Base-by-base conservation (phyloP, 192 early-diverging fungal genomes). In the Coemansia sp. region DNA sequence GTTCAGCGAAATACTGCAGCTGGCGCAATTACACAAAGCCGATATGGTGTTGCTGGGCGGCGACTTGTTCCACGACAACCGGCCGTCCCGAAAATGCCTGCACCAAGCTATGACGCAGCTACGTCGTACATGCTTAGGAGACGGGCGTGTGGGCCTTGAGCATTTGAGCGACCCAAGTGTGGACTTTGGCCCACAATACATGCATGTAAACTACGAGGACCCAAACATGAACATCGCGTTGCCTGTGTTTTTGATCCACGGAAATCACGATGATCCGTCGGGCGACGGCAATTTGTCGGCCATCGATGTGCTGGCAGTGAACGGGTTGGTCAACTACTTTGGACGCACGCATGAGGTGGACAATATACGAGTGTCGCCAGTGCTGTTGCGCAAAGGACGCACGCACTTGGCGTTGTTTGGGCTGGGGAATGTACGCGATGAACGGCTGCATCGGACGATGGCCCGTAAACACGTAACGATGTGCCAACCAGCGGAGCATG, bases 61-160 rank as follows among this genome's bases (percentile, higher is more conserved):
- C 19, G 96, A 98, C 77, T 85, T 98, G 19, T 98, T 96, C 77
- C 94, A 98, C 77, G 93, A 96, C 60, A 97, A 95, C 82, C 88
- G 88, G 62, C 96, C 96, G 6, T 92, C 93, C 31, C 84, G 91
- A 11, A 86, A 89, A 47, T 83, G 86, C 27, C 67, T 94, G 58
- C 84, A 92, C 71, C 81, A 74, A 23, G 88, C 92, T 1, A 85
- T 93, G 62, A 71, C 79, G 6, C 63, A 97, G 16, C 65, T 98
- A 35, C 77, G 91, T 4, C 49, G 77, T 27, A 84, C 87, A 65
- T 89, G 88, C 43, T 62, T 92, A 61, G 92, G 92, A 12, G 85
- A 87, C 57, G 77, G 83, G 25, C 83, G 88, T 2, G 87, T 88
- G 54, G 62, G 76, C 7, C 59, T 98, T 12, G 85, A 90, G 63